These are phyloP conservation scores for Aeminium ludgeri DNA, from an alignment of 495 filamentous ascomycete genomes.

Conservation along the genomic window DNA sequence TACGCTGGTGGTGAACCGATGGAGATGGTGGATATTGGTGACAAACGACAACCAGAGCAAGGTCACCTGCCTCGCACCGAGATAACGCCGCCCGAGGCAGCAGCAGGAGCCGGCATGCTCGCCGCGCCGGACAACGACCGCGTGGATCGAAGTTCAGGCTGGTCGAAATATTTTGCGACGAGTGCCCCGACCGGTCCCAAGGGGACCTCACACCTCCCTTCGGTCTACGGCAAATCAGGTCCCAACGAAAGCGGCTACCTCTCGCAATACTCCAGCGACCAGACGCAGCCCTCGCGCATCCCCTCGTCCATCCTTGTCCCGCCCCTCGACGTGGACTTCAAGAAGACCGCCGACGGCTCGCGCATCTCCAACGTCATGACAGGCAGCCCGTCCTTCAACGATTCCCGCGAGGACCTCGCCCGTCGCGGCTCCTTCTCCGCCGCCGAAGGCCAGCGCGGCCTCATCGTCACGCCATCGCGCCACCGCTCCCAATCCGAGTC, in stretches of 20 bases:
- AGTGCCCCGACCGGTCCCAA: slow-evolving; percentile 32
- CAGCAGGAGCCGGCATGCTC: too few species aligned
- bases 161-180: slow-evolving; percentile 45
- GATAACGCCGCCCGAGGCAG: too few species aligned
- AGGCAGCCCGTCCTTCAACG: slow-evolving; percentile 12
- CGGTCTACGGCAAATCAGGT: slow-evolving; percentile 5
- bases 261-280: slow-evolving; percentile 2
- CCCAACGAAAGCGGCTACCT: too few species aligned
- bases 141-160: slow-evolving; percentile 38
- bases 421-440: slow-evolving; percentile 1
- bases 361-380: slow-evolving; percentile 10
- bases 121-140: too few species aligned
- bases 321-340: slow-evolving; percentile 17
- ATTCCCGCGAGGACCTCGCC: slow-evolving; percentile 11
- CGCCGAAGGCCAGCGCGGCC: slow-evolving; percentile 8
- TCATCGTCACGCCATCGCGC: slow-evolving; percentile 14
- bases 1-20: slow-evolving; percentile 18
- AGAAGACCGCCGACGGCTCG: slow-evolving; percentile 11
- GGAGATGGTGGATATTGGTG: slow-evolving; percentile 19
- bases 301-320: slow-evolving; percentile 12
- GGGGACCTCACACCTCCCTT: slow-evolving; percentile 14
- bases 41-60: slow-evolving; percentile 1
- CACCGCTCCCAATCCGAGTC: slow-evolving; percentile 11
- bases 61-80: slow-evolving; percentile 3
- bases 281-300: slow-evolving; percentile 9